These are phyloP conservation scores for Cymbopogon flexuosus DNA, from an alignment of 202 grass and related monocot genomes.

Conservation along the genomic window DNA sequence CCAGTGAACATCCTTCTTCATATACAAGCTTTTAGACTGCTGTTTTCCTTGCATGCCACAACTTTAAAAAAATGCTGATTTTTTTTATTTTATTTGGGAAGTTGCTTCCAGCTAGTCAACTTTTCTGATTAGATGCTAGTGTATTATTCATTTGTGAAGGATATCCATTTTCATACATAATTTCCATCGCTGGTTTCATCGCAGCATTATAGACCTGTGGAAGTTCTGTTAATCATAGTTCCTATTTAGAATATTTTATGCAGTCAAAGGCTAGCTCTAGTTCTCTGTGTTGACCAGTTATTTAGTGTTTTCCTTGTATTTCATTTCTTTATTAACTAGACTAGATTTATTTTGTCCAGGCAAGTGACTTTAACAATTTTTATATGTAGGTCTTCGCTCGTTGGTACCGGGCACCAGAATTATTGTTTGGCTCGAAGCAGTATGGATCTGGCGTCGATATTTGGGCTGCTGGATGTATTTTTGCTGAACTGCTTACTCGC, in stretches of 20 bases:
- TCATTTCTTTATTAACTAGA: slow-evolving; percentile 13
- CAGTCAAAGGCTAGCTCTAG: slow-evolving; percentile 7
- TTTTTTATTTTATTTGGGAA: background rate
- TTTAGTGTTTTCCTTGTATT: background rate
- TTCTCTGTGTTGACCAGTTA: background rate
- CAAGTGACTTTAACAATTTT: slow-evolving; percentile 5
- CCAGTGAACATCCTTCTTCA: background rate
- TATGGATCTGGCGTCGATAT: slow-evolving; percentile 94
- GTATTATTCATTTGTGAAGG: background rate
- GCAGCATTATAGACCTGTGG: background rate
- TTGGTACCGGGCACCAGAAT: slow-evolving; percentile 96
- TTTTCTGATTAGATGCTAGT: slow-evolving; percentile 21
- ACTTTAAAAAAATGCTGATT: background rate
- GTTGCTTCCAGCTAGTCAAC: background rate
- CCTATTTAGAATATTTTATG: slow-evolving; percentile 1
- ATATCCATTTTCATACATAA: background rate
- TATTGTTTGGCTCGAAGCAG: slow-evolving; percentile 93
- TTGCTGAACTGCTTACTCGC: slow-evolving; percentile 88
- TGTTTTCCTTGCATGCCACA: slow-evolving; percentile 14
- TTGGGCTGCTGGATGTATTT: slow-evolving; percentile 98
- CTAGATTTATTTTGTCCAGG: background rate
- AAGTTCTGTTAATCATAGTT: slow-evolving; percentile 16
- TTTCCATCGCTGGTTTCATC: background rate
- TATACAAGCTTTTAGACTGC: background rate
- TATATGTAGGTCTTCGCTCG: slow-evolving; percentile 84